A percentile compares a stretch with the other conserved stretches of the same genome.
These are phyloP conservation scores for Xylaria arbuscula DNA, from an alignment of 2,329 filamentous ascomycete species.

Conservation along the genomic window DNA sequence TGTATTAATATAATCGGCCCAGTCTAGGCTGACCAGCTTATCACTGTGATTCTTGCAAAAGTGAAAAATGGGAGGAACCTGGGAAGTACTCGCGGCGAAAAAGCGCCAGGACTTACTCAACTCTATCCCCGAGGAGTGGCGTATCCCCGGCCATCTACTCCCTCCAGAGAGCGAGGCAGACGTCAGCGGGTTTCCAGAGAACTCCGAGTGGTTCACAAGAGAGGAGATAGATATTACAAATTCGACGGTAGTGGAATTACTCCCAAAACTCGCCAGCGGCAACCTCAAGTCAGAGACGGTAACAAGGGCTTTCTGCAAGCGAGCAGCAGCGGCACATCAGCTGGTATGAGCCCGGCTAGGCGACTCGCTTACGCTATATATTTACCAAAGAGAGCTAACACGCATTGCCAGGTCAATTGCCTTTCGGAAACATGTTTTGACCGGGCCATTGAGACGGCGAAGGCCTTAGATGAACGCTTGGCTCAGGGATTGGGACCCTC, in stretches of 20 bases:
- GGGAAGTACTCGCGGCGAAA: constrained; percentile 57
- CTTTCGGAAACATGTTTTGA: constrained; percentile 66
- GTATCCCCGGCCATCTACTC: constrained; percentile 63
- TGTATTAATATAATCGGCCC: background rate
- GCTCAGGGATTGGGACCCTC: constrained; percentile 57
- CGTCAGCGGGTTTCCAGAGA: constrained; percentile 65
- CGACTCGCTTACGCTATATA: background rate
- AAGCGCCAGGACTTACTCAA: constrained; percentile 57
- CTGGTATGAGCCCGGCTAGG: constrained; percentile 41
- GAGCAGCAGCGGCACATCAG: constrained; percentile 54
- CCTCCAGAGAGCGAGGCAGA: constrained; percentile 66
- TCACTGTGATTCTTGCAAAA: background rate
- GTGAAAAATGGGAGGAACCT: constrained; percentile 46
- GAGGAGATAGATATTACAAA: constrained; percentile 56
- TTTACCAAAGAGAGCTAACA: constrained; percentile 18
- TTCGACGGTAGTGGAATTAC: constrained; percentile 49
- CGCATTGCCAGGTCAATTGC: constrained; percentile 56
- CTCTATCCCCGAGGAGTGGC: constrained; percentile 69
- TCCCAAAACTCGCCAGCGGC: constrained; percentile 52
- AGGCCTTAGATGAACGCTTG: constrained; percentile 62
- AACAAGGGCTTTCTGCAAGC: constrained; percentile 54
- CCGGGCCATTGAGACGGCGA: constrained; percentile 61
- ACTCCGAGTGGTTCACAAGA: constrained; percentile 68
- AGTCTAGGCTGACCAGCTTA: background rate
- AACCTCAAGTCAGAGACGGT: constrained; percentile 53